A percentile compares a stretch with the other conserved stretches of the same genome.
Conservation (phyloP, 2,329 filamentous ascomycete species). For the Mycosphaerella arachidis region DNA sequence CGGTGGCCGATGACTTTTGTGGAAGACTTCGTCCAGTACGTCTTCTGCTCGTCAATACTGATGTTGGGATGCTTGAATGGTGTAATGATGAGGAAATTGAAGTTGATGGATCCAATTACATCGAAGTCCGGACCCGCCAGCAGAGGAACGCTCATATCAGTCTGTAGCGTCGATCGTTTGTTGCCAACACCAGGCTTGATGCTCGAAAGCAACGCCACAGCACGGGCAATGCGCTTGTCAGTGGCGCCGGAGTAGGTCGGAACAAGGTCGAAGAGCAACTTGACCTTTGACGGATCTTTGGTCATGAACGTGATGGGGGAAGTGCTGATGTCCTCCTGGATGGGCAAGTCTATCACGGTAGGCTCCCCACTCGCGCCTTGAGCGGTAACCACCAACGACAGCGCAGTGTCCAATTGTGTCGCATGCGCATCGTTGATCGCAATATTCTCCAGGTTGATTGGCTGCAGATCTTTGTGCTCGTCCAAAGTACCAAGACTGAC, state of each 20-base stretch:
- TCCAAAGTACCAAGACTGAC: slow-evolving; percentile 96
- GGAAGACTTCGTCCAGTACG: slow-evolving; percentile 91
- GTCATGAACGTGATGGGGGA: slow-evolving; percentile 90
- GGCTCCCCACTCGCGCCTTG: slow-evolving; percentile 80
- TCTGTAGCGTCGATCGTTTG: slow-evolving; percentile 86
- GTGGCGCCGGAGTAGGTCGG: slow-evolving; percentile 83
- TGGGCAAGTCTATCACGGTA: slow-evolving; percentile 83
- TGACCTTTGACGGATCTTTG: slow-evolving; percentile 71
- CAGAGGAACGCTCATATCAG: slow-evolving; percentile 88
- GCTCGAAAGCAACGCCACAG: slow-evolving; percentile 79
- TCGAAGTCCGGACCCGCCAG: slow-evolving; percentile 76
- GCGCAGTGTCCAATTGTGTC: slow-evolving; percentile 87
- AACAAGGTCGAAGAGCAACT: slow-evolving; percentile 88
- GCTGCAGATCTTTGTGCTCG: slow-evolving; percentile 69
- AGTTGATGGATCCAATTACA: slow-evolving; percentile 90
- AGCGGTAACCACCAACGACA: slow-evolving; percentile 87
- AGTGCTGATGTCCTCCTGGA: slow-evolving; percentile 89
- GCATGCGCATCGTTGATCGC: slow-evolving; percentile 82
- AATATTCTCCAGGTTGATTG: slow-evolving; percentile 83
- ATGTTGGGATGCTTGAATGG: slow-evolving; percentile 93
- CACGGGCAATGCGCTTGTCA: slow-evolving; percentile 81
- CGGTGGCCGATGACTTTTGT: slow-evolving; percentile 76
- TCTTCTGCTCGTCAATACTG: slow-evolving; percentile 83
- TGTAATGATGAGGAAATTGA: slow-evolving; percentile 93
- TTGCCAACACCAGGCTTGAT: slow-evolving; percentile 78